These are phyloP conservation scores for Suaeda aralocaspica DNA, from an alignment of 148 eudicot species.

Conservation along the genomic window DNA sequence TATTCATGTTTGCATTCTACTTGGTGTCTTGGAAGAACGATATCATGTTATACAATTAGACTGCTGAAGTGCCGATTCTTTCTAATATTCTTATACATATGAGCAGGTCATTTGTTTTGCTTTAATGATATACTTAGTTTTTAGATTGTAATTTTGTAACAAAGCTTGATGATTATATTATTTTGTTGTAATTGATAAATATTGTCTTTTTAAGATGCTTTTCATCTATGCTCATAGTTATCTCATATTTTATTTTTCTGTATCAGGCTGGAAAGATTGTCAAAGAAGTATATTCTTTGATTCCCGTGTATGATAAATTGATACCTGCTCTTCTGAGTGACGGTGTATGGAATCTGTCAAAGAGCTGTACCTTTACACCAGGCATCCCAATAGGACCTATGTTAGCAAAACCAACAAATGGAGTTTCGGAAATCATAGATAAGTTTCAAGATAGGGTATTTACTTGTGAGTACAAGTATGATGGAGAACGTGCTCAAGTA, in stretches of 20 bases:
- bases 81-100: not conserved
- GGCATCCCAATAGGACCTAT: constrained; percentile 97
- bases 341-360: constrained; percentile 76
- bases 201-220: not conserved
- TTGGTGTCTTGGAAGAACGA: not conserved
- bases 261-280: constrained; percentile 80
- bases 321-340: constrained; percentile 68
- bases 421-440: constrained; percentile 87
- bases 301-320: constrained; percentile 82
- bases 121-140: not conserved
- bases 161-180: not conserved
- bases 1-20: not conserved
- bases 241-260: constrained; percentile 9
- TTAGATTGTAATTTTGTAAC: not conserved
- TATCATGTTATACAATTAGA: not conserved
- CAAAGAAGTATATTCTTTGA: constrained; percentile 87
- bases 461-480: constrained; percentile 96
- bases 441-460: constrained; percentile 87
- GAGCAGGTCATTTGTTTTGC: not conserved
- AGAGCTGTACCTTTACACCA: constrained; percentile 67
- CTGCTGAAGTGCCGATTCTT: not conserved
- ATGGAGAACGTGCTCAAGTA: constrained; percentile 98
- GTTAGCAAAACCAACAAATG: constrained; percentile 93
- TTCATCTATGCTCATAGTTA: not conserved
- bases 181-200: not conserved